phyloP scores from a whole-genome alignment of 495 filamentous ascomycete species.

The Penicillium coprophilum region DNA sequence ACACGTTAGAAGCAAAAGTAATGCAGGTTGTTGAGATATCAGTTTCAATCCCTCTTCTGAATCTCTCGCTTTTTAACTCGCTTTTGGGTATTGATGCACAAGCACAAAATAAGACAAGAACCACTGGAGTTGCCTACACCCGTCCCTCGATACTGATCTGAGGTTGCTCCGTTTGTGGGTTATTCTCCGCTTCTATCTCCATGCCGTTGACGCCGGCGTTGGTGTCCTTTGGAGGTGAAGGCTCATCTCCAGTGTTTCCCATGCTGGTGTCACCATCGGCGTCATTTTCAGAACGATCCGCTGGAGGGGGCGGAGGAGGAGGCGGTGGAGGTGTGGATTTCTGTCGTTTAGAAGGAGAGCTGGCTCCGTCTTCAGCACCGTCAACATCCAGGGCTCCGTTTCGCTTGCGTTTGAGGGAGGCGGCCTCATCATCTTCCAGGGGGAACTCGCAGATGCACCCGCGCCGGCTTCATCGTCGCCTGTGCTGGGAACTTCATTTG shows the following conservation, averaged over 20 bases:
- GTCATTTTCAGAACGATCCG: constrained; percentile 14
- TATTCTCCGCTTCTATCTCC: constrained; percentile 15
- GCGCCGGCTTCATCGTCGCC: constrained; percentile 53
- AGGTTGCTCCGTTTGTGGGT: constrained; percentile 11
- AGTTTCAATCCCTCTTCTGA: constrained; percentile 2
- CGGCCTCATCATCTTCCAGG: constrained; percentile 31
- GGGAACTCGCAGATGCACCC: constrained; percentile 10
- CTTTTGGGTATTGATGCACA: constrained; percentile 15
- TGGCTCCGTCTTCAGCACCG: constrained; percentile 31
- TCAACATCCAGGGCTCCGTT: constrained; percentile 46
- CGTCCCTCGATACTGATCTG: constrained; percentile 29
- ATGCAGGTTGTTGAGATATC: background rate
- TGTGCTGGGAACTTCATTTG: constrained; percentile 37
- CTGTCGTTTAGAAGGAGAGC: constrained; percentile 39
- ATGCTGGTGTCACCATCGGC: constrained; percentile 29
- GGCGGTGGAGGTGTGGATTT: constrained; percentile 42
- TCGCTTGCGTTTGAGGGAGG: constrained; percentile 28
- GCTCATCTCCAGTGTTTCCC: constrained; percentile 21
- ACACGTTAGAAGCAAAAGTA: constrained; percentile 16
- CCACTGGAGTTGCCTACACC: constrained; percentile 14
- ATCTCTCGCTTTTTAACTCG: constrained; percentile 4
- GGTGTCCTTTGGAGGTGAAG: constrained; percentile 21
- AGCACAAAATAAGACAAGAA: background rate
- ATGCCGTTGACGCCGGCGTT: constrained; percentile 10
- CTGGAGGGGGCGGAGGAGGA: constrained; percentile 32